phyloP scores from a whole-genome alignment of 768 basidiomycete species.

The Phaeotremella skinneri region DNA sequence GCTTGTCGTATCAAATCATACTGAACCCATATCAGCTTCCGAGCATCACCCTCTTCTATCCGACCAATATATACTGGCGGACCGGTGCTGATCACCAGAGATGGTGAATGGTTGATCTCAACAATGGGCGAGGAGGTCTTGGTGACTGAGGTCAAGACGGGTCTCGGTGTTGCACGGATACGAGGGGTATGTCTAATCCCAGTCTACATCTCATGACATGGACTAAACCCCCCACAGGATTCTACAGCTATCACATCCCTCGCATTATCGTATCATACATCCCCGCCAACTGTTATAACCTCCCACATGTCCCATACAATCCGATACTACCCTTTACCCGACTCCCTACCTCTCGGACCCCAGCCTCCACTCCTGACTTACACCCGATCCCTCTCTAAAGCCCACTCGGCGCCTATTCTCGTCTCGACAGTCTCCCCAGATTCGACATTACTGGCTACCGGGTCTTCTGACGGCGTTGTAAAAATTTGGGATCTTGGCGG shows the following conservation, averaged over 20 bases:
- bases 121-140: conserved; percentile 83
- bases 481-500: conserved; percentile 92
- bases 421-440: conserved; percentile 72
- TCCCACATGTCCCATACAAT: conserved; percentile 79
- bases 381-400: conserved; percentile 70
- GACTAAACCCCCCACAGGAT: conserved; percentile 59
- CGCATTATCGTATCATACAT: conserved; percentile 69
- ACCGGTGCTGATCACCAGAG: conserved; percentile 71
- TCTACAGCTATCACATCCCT: conserved; percentile 79
- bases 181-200: conserved; percentile 63
- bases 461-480: conserved; percentile 91
- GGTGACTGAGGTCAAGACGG: conserved; percentile 73
- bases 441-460: conserved; percentile 86
- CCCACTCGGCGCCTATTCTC: conserved; percentile 92
- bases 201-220: conserved; percentile 2
- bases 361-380: conserved; percentile 60
- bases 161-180: conserved; percentile 74
- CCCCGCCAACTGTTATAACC: conserved; percentile 62
- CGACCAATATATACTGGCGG: conserved; percentile 82
- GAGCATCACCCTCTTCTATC: conserved; percentile 49
- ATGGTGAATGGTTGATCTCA: conserved; percentile 76
- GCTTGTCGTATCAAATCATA: neutral
- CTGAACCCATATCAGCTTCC: conserved; percentile 29
- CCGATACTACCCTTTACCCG: conserved; percentile 76
- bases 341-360: conserved; percentile 20